phyloP scores from a whole-genome alignment of 108 stramenopile genomes.

The Fragilaria radians region DNA sequence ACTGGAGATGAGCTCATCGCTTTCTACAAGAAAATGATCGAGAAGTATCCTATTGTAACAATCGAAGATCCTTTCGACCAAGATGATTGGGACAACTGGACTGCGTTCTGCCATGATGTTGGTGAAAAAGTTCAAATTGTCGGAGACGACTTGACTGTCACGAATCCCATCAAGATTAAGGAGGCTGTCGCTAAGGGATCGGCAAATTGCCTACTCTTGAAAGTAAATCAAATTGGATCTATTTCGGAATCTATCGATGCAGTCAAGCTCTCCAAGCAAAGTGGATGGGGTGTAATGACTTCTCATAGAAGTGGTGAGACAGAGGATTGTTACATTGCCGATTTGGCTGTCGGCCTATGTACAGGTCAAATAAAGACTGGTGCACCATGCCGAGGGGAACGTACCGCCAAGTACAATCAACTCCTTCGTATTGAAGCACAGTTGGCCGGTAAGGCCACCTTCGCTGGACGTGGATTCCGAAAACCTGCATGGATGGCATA shows the following conservation, averaged over 20 bases:
- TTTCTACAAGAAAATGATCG: slow-evolving; percentile 87
- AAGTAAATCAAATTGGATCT: slow-evolving; percentile 99
- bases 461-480: slow-evolving; percentile 84
- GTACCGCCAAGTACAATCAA: slow-evolving; percentile 98
- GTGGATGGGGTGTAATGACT: slow-evolving; percentile 99
- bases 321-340: slow-evolving; percentile 99
- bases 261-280: slow-evolving; percentile 96
- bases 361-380: slow-evolving; percentile 99
- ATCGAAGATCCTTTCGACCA: slow-evolving; percentile 99
- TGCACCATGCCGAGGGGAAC: slow-evolving; percentile 99
- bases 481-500: slow-evolving; percentile 86
- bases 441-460: slow-evolving; percentile 48
- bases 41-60: slow-evolving; percentile 96
- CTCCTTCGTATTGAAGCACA: slow-evolving; percentile 80
- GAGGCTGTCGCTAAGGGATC: slow-evolving; percentile 89
- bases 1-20: slow-evolving; percentile 92
- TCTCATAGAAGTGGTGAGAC: slow-evolving; percentile 98
- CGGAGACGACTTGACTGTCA: slow-evolving; percentile 98
- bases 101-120: slow-evolving; percentile 82
- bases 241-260: slow-evolving; percentile 99
- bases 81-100: slow-evolving; percentile 98
- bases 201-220: slow-evolving; percentile 96
- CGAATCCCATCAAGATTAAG: slow-evolving; percentile 94
- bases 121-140: slow-evolving; percentile 94
- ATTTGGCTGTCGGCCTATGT: slow-evolving; percentile 97